phyloP scores from a whole-genome alignment of 495 filamentous ascomycete genomes.

The Neurospora hispaniola region DNA sequence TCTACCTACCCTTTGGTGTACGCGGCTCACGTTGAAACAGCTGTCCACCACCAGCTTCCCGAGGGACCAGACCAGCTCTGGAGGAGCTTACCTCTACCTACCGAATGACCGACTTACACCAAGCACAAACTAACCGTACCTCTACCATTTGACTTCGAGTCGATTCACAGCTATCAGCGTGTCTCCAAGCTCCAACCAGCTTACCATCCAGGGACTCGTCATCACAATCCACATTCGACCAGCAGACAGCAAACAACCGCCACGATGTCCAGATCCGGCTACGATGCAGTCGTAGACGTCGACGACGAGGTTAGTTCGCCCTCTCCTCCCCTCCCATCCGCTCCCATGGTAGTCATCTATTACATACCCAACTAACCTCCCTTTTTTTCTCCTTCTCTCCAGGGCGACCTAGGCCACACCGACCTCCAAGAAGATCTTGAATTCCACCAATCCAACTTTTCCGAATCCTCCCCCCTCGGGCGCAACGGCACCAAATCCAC shows the following conservation, averaged over 20 bases:
- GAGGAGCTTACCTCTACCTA: not conserved
- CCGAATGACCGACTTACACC: not conserved
- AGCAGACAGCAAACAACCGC: not conserved
- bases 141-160: not conserved
- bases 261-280: conserved; percentile 72
- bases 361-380: not conserved
- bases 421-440: conserved; percentile 98
- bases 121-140: not conserved
- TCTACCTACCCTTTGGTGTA: not conserved
- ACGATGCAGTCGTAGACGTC: conserved; percentile 95
- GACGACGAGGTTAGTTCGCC: conserved; percentile 54
- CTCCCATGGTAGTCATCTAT: not conserved
- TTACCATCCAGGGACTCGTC: not conserved
- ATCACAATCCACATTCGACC: not conserved
- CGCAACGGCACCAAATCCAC: conserved; percentile 32
- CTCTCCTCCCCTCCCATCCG: not conserved
- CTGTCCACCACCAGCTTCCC: not conserved
- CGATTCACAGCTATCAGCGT: not conserved
- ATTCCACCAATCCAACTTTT: conserved; percentile 78
- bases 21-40: not conserved
- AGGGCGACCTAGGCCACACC: conserved; percentile 97
- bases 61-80: not conserved
- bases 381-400: not conserved
- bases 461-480: conserved; percentile 41
- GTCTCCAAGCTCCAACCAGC: not conserved